Percentiles rank a stretch among this genome's conserved stretches.
Conservation (phyloP, 1,284 basidiomycete species). For the Cystodermella granulosa region DNA sequence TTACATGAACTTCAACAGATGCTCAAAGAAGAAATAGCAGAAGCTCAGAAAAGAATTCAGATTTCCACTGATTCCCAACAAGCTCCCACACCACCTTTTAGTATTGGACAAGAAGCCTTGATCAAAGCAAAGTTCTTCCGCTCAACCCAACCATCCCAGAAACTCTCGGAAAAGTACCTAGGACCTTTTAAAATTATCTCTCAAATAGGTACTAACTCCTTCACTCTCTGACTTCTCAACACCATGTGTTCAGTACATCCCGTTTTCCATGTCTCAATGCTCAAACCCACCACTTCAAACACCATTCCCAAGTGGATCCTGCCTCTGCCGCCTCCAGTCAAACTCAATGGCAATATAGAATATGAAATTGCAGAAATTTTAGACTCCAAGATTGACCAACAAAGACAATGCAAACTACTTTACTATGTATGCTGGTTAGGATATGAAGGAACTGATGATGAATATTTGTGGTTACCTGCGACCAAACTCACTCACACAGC, state of each 20-base stretch:
- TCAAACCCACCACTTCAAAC: slow-evolving; percentile 19
- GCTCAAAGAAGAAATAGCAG: not conserved
- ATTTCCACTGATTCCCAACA: not conserved
- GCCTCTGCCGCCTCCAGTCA: slow-evolving; percentile 22
- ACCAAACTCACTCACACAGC: not conserved
- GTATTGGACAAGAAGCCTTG: not conserved
- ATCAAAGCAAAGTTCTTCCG: slow-evolving; percentile 1
- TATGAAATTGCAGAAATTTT: slow-evolving; percentile 28
- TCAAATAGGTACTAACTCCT: slow-evolving; percentile 10
- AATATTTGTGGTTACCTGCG: slow-evolving; percentile 11
- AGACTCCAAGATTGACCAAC: slow-evolving; percentile 13
- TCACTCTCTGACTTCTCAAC: slow-evolving; percentile 5
- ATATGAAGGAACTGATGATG: slow-evolving; percentile 17
- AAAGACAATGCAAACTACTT: slow-evolving; percentile 6
- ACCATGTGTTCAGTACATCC: slow-evolving; percentile 9
- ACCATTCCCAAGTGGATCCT: slow-evolving; percentile 13
- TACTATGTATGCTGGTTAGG: slow-evolving; percentile 18
- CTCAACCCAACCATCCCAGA: not conserved
- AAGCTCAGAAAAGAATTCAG: not conserved
- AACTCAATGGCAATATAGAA: slow-evolving; percentile 18
- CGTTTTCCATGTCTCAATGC: slow-evolving; percentile 31
- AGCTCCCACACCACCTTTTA: not conserved
- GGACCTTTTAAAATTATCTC: slow-evolving; percentile 1
- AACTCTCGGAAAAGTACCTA: slow-evolving; percentile 2
- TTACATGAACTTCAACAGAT: slow-evolving; percentile 9